Evolutionary conservation across 1,284 basidiomycete species (phyloP), one percentile per base, ranked within the genome.

Genomic region (Golubevia pallescens): DNA sequence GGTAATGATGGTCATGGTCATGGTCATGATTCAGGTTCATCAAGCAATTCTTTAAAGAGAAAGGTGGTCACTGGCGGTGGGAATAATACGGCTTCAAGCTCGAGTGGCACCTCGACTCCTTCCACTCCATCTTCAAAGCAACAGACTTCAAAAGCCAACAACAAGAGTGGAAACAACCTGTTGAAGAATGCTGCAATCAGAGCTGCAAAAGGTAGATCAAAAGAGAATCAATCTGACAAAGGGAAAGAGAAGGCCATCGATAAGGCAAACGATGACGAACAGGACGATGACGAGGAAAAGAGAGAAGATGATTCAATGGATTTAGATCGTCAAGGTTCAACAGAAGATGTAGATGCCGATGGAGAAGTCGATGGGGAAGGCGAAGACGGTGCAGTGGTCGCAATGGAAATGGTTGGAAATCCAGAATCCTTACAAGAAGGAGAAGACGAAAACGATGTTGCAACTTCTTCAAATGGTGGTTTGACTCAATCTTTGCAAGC

Each of bases 271-370:
- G 86, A 84, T 2, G 86, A 88, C 48, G 89, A 88, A 54, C 89
- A 86, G 14, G 87, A 87, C 61, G 87, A 87, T 0, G 90, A 84
- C 42, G 72, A 76, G 19, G 68, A 63, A 4, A 70, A 78, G n/a
- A 69, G 67, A 2, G 80, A 78, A 34, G 67, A 57, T n/a, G 61
- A 66, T 16, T 55, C 5, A 6, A 34, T 34, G 58, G 21, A 20
- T 34, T 8, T 23, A 21, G n/a, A 21, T 54, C 21, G 52, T 21
- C 52, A 19, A 21, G 52, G 52, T 54, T n/a, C 52, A 21, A 19
- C 52, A 61, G 88, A 89, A 48, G 90, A 89, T 53, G 89, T 87
- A 52, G 91, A 92, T 71, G 89, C 75, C 10, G 86, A 88, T 61
- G 87, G 86, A 16, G 90, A 92, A 75, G 90, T 58, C 48, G 74